Evolutionary conservation across 1,284 basidiomycete species (phyloP).

Genomic region (Boletus semigastroideus): DNA sequence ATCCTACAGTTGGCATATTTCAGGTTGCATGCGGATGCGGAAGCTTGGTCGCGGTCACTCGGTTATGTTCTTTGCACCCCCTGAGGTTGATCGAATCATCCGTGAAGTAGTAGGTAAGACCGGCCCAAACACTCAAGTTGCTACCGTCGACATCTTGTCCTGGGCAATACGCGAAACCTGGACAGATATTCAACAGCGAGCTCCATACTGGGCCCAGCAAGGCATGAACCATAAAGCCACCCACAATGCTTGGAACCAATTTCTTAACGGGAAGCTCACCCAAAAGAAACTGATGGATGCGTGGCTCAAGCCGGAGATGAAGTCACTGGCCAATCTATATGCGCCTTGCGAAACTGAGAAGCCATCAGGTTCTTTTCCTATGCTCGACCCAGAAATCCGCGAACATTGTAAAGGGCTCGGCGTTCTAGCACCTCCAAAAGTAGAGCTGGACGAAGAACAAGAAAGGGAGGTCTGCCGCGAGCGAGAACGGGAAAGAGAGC

Average conservation of each 20-base stretch:
- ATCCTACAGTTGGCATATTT: background rate
- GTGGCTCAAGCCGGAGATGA: background rate
- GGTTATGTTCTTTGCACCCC: conserved; percentile 1
- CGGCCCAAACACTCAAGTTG: background rate
- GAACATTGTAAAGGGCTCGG: background rate
- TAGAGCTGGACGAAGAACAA: background rate
- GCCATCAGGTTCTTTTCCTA: no score
- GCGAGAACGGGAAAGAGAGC: conserved; percentile 2
- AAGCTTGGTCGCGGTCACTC: background rate
- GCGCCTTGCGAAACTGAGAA: background rate
- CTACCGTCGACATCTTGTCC: background rate
- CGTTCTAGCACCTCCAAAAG: background rate
- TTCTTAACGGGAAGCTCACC: background rate
- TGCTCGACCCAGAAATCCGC: background rate
- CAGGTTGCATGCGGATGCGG: conserved; percentile 7
- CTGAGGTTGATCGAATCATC: background rate
- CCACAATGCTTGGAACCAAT: background rate
- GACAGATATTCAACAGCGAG: background rate
- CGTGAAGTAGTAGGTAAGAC: background rate
- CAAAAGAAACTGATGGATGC: background rate
- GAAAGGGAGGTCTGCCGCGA: background rate
- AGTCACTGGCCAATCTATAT: background rate
- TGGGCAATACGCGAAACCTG: background rate
- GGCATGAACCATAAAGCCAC: background rate
- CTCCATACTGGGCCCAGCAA: background rate